Percentiles rank a stretch among this genome's conserved stretches.
phyloP scores from a whole-genome alignment of 805 yeast species.

The Ogataea wickerhamii region DNA sequence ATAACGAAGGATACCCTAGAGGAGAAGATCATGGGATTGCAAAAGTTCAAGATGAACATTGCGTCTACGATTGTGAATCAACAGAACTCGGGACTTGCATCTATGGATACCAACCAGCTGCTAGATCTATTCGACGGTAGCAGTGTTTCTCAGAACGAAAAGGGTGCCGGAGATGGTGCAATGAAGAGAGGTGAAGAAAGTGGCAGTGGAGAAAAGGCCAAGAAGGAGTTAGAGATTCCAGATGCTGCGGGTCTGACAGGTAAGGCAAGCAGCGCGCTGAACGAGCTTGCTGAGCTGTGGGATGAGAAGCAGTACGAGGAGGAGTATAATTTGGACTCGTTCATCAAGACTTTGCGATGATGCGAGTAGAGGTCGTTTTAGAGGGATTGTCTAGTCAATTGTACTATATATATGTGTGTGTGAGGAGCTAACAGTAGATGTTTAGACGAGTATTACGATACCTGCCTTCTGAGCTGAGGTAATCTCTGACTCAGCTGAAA shows the following conservation, averaged over 20 bases:
- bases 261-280: constrained; percentile 81
- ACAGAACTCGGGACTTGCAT: constrained; percentile 90
- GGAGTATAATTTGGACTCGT: constrained; percentile 90
- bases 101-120: constrained; percentile 95
- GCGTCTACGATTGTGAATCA: constrained; percentile 96
- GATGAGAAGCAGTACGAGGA: constrained; percentile 95
- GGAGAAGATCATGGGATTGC: constrained; percentile 97
- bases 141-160: constrained; percentile 34
- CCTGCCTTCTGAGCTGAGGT: too few species aligned
- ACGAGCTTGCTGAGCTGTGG: constrained; percentile 92
- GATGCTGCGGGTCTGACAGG: constrained; percentile 79
- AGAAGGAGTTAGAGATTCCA: constrained; percentile 27
- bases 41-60: constrained; percentile 93
- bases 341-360: constrained; percentile 66
- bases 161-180: constrained; percentile 22
- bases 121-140: constrained; percentile 84
- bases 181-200: constrained; percentile 21
- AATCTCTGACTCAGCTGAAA: too few species aligned
- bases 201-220: constrained; percentile 19
- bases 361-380: not conserved
- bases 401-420: too few species aligned
- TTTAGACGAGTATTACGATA: too few species aligned
- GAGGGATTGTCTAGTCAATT: too few species aligned
- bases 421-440: too few species aligned
- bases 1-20: constrained; percentile 92